Evolutionary conservation across 2,329 filamentous ascomycete species (phyloP).

Genomic region (Dichotomopilus funicola): DNA sequence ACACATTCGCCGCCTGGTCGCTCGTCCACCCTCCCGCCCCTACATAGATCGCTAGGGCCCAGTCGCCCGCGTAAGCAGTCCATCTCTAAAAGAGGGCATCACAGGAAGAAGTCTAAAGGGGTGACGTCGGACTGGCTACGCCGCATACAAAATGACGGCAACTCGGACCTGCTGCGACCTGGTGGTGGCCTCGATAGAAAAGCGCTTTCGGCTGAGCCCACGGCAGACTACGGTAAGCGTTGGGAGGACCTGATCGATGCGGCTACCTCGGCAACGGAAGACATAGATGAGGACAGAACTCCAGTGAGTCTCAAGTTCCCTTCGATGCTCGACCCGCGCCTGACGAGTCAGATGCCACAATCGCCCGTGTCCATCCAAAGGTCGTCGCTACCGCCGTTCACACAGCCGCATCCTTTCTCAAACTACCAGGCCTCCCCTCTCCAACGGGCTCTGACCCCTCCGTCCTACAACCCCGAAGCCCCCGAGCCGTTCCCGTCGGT

Average conservation of each 20-base stretch:
- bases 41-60: slow-evolving; percentile 66
- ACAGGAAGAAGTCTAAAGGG: slow-evolving; percentile 66
- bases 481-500: slow-evolving; percentile 84
- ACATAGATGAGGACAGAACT: slow-evolving; percentile 82
- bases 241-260: slow-evolving; percentile 98
- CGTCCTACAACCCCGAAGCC: slow-evolving; percentile 59
- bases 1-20: slow-evolving; percentile 76
- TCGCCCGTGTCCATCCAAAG: slow-evolving; percentile 59
- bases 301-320: slow-evolving; percentile 56
- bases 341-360: slow-evolving; percentile 52
- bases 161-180: slow-evolving; percentile 54
- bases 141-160: slow-evolving; percentile 47
- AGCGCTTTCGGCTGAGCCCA: slow-evolving; percentile 78
- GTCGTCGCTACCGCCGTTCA: slow-evolving; percentile 55
- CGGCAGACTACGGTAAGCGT: slow-evolving; percentile 74
- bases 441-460: slow-evolving; percentile 84
- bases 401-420: slow-evolving; percentile 44
- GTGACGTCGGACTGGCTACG: slow-evolving; percentile 63
- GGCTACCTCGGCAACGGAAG: slow-evolving; percentile 83
- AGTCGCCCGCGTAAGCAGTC: slow-evolving; percentile 78
- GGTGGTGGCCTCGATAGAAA: slow-evolving; percentile 66
- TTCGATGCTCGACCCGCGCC: slow-evolving; percentile 36
- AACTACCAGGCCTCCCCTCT: slow-evolving; percentile 84
- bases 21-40: slow-evolving; percentile 79
- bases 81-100: slow-evolving; percentile 75